phyloP scores from a whole-genome alignment of 2,329 filamentous ascomycete species.

The Cladosporium halotolerans region DNA sequence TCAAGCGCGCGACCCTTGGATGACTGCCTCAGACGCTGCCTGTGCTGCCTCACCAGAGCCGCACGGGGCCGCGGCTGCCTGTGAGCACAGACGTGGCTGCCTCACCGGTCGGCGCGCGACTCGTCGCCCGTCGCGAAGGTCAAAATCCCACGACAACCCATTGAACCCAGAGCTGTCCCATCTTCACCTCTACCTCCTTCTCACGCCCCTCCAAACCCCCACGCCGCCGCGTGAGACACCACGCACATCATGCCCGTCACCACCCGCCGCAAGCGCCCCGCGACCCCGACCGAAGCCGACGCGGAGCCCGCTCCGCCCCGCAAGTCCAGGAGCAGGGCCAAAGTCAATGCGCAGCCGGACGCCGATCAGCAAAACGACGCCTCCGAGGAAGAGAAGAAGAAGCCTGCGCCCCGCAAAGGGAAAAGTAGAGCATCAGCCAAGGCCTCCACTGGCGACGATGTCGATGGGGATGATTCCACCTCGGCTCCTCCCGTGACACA shows the following conservation, averaged over 20 bases:
- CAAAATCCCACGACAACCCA: background rate
- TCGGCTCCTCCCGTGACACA: background rate
- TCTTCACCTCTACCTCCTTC: background rate
- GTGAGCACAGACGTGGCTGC: background rate
- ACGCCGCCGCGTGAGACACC: background rate
- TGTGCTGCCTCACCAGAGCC: slow-evolving; percentile 1
- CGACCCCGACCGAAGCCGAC: background rate
- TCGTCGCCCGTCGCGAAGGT: background rate
- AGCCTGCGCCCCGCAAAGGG: background rate
- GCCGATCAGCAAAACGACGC: background rate
- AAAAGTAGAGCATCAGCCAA: background rate
- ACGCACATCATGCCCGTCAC: background rate
- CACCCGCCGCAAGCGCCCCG: slow-evolving; percentile 3
- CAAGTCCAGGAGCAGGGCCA: slow-evolving; percentile 8
- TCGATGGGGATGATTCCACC: background rate
- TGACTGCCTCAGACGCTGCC: background rate
- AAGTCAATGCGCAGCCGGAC: background rate
- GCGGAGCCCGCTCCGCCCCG: slow-evolving; percentile 1
- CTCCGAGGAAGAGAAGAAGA: background rate
- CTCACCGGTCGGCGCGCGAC: background rate
- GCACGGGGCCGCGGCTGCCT: background rate
- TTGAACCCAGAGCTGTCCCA: background rate
- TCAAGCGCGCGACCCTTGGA: too few relatives aligned
- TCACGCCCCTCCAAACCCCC: background rate
- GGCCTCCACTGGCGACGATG: background rate